phyloP scores from a whole-genome alignment of 257 asterid species.

The Linderniella brevidens region DNA sequence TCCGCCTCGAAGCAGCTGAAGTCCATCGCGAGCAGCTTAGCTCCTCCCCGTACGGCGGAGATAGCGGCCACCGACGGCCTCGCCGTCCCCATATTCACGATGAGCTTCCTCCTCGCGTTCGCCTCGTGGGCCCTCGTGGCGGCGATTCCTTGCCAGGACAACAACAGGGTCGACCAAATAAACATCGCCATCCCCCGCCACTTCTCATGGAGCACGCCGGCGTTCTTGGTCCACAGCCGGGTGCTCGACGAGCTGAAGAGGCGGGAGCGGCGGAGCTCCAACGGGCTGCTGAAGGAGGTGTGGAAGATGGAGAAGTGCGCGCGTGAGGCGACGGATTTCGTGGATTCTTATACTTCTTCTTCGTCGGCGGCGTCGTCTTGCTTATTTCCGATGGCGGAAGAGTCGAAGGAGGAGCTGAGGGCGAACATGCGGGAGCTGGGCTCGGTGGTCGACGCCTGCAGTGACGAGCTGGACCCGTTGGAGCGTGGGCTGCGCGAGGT shows the following conservation, averaged over 20 bases:
- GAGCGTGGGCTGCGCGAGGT: no score
- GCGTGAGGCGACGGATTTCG: constrained; percentile 44
- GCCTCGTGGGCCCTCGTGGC: constrained; percentile 79
- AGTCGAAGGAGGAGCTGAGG: no score
- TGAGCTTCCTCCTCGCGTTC: constrained; percentile 62
- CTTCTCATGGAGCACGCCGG: constrained; percentile 49
- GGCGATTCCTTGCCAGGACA: constrained; percentile 88
- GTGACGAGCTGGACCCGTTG: no score
- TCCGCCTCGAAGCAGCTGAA: constrained; percentile 93
- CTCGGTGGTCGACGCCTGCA: no score
- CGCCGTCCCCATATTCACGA: constrained; percentile 40
- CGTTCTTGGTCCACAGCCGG: constrained; percentile 43
- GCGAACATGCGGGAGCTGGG: no score
- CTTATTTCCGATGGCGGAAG: no score
- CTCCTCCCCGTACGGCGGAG: constrained; percentile 53
- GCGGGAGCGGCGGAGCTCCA: constrained; percentile 38
- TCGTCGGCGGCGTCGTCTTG: no score
- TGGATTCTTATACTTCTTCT: no score
- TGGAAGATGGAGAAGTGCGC: constrained; percentile 41
- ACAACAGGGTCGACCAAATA: constrained; percentile 47
- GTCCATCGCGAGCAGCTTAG: constrained; percentile 40
- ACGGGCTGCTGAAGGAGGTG: constrained; percentile 61
- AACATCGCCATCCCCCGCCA: constrained; percentile 52
- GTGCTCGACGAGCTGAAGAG: constrained; percentile 57
- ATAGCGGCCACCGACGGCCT: constrained; percentile 48